Conservation (phyloP, 495 filamentous ascomycete genomes). For the Parathielavia appendiculata region DNA sequence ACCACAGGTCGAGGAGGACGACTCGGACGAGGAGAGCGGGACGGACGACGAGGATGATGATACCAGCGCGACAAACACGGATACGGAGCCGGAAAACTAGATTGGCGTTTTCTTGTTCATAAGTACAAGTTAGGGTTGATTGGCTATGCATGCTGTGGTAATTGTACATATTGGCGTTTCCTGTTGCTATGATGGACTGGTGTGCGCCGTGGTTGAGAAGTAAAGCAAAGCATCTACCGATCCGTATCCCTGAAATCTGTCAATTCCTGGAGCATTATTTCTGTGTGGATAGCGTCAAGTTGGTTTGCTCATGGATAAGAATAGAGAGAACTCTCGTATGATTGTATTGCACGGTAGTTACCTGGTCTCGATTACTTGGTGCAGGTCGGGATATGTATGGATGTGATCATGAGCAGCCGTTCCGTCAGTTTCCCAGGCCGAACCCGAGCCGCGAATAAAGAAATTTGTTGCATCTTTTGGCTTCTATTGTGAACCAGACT, state of each 20-base stretch:
- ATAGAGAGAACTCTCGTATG: no score
- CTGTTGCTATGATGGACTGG: not conserved
- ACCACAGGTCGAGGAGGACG: slow-evolving; percentile 44
- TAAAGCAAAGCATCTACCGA: not conserved
- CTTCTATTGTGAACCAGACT: no score
- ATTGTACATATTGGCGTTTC: slow-evolving; percentile 12
- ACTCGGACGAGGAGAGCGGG: slow-evolving; percentile 75
- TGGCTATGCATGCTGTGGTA: slow-evolving; percentile 1
- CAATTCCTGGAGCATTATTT: no score
- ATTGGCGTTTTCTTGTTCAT: slow-evolving; percentile 12
- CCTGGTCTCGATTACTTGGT: no score
- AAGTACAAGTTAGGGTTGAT: slow-evolving; percentile 6
- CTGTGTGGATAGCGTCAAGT: no score
- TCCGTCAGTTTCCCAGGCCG: no score
- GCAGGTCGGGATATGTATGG: no score
- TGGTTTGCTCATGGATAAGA: no score
- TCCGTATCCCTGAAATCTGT: not conserved
- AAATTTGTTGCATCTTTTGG: no score
- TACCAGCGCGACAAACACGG: slow-evolving; percentile 74
- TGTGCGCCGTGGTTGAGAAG: not conserved
- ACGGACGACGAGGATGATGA: slow-evolving; percentile 78
- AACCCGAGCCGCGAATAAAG: no score
- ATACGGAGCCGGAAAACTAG: slow-evolving; percentile 60
- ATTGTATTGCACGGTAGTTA: no score
- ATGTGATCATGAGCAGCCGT: no score